Base-by-base conservation (phyloP, 495 filamentous ascomycete genomes). In the Lasiosphaeria hispida region DNA sequence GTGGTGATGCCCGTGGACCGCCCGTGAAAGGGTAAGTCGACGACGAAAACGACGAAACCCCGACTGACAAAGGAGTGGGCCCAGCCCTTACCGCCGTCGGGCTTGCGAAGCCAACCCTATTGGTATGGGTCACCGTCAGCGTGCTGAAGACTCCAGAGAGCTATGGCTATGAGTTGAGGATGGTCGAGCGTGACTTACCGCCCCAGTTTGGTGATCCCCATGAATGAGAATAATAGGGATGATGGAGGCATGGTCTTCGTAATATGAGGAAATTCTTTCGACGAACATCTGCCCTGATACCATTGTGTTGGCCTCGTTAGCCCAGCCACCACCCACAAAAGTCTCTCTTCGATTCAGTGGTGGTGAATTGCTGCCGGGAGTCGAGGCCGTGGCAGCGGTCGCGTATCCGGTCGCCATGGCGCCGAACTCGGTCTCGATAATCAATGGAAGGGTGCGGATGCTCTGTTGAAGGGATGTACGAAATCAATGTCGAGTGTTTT, bases 151-250 rank as follows among this genome's bases (percentile, higher is more conserved):
- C 23, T 30, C 23, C 2, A 45, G 9, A 10, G n/a, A 19, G 42
- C 14, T 17, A 30, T 4, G 41, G 14, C 14, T 17, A 30, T 4
- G 41, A n/a, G 8, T 36, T 37, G 18, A 2, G 19, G n/a, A n/a
- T 10, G 17, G 40, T 35, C 9, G 11, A 10, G 15, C 15, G 40
- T 9, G 5, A n/a, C 74, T 59, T 71, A 84, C 81, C 4, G 74
- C 73, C 37, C 76, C 81, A 1, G 80, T 78, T 52, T 82, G 76
- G n/a, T 69, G 75, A 30, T 66, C 69, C 7, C 80, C 82, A 48
- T 83, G 80, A 40, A 83, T 74, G 48, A 84, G 76, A 42, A 85
- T 63, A 15, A 85, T 64, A 1, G 81, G 82, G 53, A 84, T 66
- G 15, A 81, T 63, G 4, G 80, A 80, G 55, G 17, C 23, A 30